Evolutionary conservation across 202 grass and related monocot genomes (phyloP).

Genomic region (Saccharum hybrid): DNA sequence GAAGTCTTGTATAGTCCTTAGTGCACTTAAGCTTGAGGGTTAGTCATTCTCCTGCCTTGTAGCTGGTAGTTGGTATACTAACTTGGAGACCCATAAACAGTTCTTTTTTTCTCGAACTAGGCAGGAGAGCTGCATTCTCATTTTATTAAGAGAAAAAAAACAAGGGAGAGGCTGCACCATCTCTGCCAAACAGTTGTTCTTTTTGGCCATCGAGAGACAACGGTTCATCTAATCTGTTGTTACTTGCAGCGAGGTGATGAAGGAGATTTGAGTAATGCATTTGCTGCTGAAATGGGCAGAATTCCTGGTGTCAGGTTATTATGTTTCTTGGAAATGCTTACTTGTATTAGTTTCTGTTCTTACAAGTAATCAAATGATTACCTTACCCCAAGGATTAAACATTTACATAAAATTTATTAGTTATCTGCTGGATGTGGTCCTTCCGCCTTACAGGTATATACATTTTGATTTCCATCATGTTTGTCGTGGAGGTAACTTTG

Average conservation of each 20-base stretch:
- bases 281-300: conserved; percentile 82
- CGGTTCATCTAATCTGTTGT: conserved; percentile 37
- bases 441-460: conserved; percentile 65
- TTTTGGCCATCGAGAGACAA: background rate
- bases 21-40: conserved; percentile 5
- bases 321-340: conserved; percentile 41
- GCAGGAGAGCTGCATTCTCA: background rate
- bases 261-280: conserved; percentile 81
- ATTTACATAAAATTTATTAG: conserved; percentile 35
- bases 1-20: background rate
- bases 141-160: background rate
- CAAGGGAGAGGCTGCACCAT: background rate
- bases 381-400: conserved; percentile 10
- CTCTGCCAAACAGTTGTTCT: background rate
- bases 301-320: conserved; percentile 70
- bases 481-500: conserved; percentile 86
- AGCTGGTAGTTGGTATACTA: conserved; percentile 31
- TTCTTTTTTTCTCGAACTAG: background rate
- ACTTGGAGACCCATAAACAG: conserved; percentile 1
- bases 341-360: conserved; percentile 36
- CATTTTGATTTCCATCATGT: conserved; percentile 94
- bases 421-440: conserved; percentile 34
- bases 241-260: conserved; percentile 85
- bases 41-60: background rate
- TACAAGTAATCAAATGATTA: conserved; percentile 33